Evolutionary conservation across 1,139 yeast genomes (phyloP), one percentile per base, ranked within the genome.

Genomic region (Yamadazyma dushanensis): DNA sequence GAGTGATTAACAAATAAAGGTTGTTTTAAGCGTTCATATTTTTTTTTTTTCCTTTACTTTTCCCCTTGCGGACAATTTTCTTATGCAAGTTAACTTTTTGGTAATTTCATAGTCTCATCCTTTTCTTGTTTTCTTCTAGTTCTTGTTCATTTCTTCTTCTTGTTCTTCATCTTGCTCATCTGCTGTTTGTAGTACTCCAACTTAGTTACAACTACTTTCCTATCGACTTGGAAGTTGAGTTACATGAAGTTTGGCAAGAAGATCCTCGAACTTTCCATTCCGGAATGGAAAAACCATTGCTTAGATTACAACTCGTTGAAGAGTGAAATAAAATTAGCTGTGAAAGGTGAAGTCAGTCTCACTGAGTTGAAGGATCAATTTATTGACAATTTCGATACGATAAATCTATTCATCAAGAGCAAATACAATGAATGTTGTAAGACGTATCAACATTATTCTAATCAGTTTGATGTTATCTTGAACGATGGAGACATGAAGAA

Each of bases 221-320:
- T n/a, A n/a, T n/a, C n/a, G n/a, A 9, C 8, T 19, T 19, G 21
- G 21, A 19, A 19, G 9, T 17, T 17, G 11, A 15, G 29, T 16
- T 11, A 5, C 11, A 89, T 89, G 97, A 90, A 88, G 63, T 89
- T 88, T 61, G 96, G 96, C 38, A 70, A 77, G 28, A 89, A 84
- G 56, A 70, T 90, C 24, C 67, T 76, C 35, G 78, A 76, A 45
- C 72, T 88, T 49, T 84, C 96, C 8, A 83, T 87, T 26, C 90
- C 94, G 2, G 94, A 87, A 62, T 90, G 97, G 97, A 76, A 76
- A 51, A 76, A 78, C 45, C 83, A 86, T 60, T 87, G 89, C 58
- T 70, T 90, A 29, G 90, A 87, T 54, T 90, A 90, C 58, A 83
- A 86, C 48, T 86, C 80, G 36, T 61, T 89, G 43, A 88, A 88